Base-by-base conservation (phyloP, 768 basidiomycete species). In the Lactifluus subvellereus region DNA sequence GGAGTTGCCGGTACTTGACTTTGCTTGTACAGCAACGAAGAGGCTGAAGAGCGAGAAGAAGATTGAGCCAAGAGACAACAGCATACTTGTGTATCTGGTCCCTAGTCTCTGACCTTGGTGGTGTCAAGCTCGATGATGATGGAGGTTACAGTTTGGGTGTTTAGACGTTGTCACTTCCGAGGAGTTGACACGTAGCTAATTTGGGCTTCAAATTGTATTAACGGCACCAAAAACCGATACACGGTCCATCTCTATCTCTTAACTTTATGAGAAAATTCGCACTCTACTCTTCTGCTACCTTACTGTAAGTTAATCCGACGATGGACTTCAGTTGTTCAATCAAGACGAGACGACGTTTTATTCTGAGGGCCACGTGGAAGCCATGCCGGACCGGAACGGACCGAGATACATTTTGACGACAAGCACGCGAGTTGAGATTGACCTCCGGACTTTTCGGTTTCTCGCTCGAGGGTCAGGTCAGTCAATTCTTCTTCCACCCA, bases 1-100 rank as follows among this genome's bases (percentile, higher is more conserved):
- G 33, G 85, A 87, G 74, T 88, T 80, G 14, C 89, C 91, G 10
- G 86, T 78, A 75, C 90, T 91, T n/a, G 91, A 92, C 69, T 79
- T 84, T 56, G 89, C 88, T 32, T 66, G 56, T 2, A 60, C 69
- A 13, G 65, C 45, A 11, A 65, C 22, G 6, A 73, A 60, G 4
- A 79, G 57, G 35, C 65, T 70, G 42, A 79, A 52, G 7, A 75
- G 62, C 2, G 72, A 69, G 11, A 72, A 61, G 51, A 75, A 62
- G 54, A 73, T 57, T 50, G 72, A 51, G 22, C 50, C 68, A 35
- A 74, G 38, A 33, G 70, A 60, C 64, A 67, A 66, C 74, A 80
- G 18, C 65, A 62, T 67, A 16, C 18, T 58, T 8, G 54, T 52
- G 55, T 52, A 57, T 62, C 20, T 51, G 22, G 10, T 55, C 16